Evolutionary conservation across 805 yeast genomes (phyloP), one percentile per base, ranked within the genome.

Genomic region (Lachancea lanzarotensis): DNA sequence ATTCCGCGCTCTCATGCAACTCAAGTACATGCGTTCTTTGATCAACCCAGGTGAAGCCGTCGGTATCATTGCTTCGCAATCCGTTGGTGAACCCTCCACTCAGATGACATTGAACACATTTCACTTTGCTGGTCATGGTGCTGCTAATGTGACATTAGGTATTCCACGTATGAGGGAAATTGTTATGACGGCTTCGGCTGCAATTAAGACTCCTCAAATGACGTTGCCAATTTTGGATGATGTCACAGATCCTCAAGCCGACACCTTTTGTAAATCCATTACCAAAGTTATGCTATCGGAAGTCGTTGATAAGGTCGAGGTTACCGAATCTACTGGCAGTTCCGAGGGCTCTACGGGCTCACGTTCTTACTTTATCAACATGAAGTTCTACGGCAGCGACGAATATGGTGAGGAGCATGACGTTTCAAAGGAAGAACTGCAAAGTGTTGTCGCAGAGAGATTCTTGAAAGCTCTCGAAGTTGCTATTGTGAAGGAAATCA

Each of bases 121-220:
- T 87, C 96, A 93, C 74, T 93, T 93, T 62, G 99, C 99, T 57
- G 99, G 99, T 66, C 98, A 95, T 72, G 99, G 99, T 80, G 99
- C 98, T 47, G 98, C 98, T 38, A 93, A 93, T 69, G 99, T 93
- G 52, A 93, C 99, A 0, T 76, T 93, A 59, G 99, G 99, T 84
- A 93, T 93, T 63, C 99, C 99, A 35, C 96, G 99, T 79, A 82
- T 93, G 87, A 84, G 99, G 79, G 99, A 93, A 77, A 93, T 93
- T 67, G 89, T 93, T 65, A 93, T 93, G 99, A 95, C 99, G 11
- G 99, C 99, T 17, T 87, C 96, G 48, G 81, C 96, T 18, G 70
- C 84, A 39, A 93, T 93, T 61, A 87, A 88, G 72, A 93, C 99
- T n/a, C 99, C 99, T 37, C 98, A 93, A 71, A 93, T 93, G 98